Evolutionary conservation across 2,329 filamentous ascomycete species (phyloP).

Genomic region (Passalora sequoiae): DNA sequence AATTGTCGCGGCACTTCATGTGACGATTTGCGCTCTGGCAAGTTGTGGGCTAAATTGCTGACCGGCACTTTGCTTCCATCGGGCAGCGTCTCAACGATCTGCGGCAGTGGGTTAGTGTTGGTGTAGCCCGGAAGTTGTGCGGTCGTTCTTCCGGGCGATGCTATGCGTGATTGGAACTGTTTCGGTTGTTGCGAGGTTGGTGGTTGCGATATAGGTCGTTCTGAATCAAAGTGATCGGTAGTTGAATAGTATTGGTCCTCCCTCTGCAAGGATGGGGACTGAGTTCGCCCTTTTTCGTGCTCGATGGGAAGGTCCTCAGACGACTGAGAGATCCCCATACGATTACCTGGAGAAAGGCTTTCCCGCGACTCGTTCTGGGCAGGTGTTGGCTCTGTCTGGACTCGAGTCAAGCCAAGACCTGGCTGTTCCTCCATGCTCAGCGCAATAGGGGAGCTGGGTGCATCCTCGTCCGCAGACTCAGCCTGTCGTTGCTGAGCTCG

Average conservation of each 20-base stretch:
- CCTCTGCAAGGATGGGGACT: slow-evolving; percentile 6
- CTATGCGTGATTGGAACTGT: slow-evolving; percentile 53
- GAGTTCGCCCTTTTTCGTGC: slow-evolving; percentile 6
- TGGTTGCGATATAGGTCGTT: slow-evolving; percentile 24
- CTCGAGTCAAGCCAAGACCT: slow-evolving; percentile 54
- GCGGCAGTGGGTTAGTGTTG: slow-evolving; percentile 45
- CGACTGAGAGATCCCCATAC: slow-evolving; percentile 26
- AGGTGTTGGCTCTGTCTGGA: slow-evolving; percentile 64
- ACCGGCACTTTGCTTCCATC: slow-evolving; percentile 33
- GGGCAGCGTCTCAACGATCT: slow-evolving; percentile 58
- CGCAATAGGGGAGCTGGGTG: slow-evolving; percentile 44
- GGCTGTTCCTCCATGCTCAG: slow-evolving; percentile 37
- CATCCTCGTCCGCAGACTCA: slow-evolving; percentile 56
- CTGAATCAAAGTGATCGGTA: slow-evolving; percentile 11
- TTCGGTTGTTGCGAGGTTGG: slow-evolving; percentile 38
- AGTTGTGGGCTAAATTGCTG: slow-evolving; percentile 25
- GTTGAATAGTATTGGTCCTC: slow-evolving; percentile 15
- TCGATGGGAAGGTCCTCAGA: slow-evolving; percentile 26
- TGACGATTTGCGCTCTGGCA: slow-evolving; percentile 50
- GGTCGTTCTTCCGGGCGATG: slow-evolving; percentile 53
- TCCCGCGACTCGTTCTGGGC: slow-evolving; percentile 37
- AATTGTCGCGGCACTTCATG: slow-evolving; percentile 31
- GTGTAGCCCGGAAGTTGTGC: slow-evolving; percentile 46
- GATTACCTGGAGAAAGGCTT: slow-evolving; percentile 58
- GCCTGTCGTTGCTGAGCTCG: slow-evolving; percentile 58